Evolutionary conservation across 495 filamentous ascomycete species (phyloP), one percentile per base, ranked within the genome.

Genomic region (Penicillium riverlandense): DNA sequence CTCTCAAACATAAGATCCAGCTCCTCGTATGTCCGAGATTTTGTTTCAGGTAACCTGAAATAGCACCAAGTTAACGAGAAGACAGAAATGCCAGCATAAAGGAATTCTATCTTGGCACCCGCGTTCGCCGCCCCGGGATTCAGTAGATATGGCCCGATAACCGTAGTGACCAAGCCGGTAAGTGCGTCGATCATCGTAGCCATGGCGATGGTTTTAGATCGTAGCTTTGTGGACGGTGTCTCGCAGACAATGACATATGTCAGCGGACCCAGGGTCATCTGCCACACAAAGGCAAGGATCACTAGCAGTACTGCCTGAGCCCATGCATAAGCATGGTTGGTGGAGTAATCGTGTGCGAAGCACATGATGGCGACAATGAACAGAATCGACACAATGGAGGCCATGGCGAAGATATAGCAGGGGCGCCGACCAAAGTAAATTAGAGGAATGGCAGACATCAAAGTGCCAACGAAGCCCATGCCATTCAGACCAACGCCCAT

Each of bases 81-180:
- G 50, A 80, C 74, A 41, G 75, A 79, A 14, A 75, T 74, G 1
- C 70, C 78, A 7, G 63, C 75, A 72, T 75, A 86, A 61, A 84
- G 80, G 54, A 85, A 84, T 11, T 77, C 80, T 5, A 77, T 67
- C 48, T 74, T 82, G 43, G 76, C 80, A 14, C 69, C 63, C 71
- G 79, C 83, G 48, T 80, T 54, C 72, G 80, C 83, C 0, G 74
- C 78, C 0, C 63, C 69, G 0, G 78, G 75, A 57, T 84, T 84
- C n/a, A 85, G 58, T 77, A 82, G 79, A 52, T 80, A 79, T 0
- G 79, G 77, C 0, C 78, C 81, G 11, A 82, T 50, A 12, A 82
- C 71, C 14, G 45, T 45, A 40, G 48, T 29, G 9, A 43, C 35
- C 8, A 45, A 29, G 2, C 37, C 42, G 38, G 37, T 37, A 15